phyloP scores from a whole-genome alignment of 345 rosid species.

The Nephelium lappaceum region DNA sequence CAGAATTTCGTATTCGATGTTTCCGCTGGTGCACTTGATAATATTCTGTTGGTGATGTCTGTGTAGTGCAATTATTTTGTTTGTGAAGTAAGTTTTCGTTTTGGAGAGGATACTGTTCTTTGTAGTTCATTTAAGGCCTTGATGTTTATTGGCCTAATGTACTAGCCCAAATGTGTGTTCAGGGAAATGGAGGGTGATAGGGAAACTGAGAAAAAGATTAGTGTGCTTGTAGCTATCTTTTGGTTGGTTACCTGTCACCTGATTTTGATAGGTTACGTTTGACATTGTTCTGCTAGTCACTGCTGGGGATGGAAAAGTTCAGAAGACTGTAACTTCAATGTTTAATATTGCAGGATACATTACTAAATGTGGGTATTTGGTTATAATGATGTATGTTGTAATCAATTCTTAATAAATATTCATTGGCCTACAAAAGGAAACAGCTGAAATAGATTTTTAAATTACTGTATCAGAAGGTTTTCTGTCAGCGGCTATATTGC shows the following conservation, averaged over 20 bases:
- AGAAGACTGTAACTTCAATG: neutral
- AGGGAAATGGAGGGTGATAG: neutral
- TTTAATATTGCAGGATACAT: neutral
- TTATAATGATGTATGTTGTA: neutral
- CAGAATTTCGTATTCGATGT: neutral
- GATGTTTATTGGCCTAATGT: neutral
- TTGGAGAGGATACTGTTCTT: neutral
- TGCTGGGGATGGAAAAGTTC: neutral
- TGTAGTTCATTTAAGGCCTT: neutral
- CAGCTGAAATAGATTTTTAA: neutral
- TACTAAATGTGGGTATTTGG: neutral
- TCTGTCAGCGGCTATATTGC: neutral
- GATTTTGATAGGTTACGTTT: neutral
- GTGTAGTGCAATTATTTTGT: neutral
- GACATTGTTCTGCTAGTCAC: neutral
- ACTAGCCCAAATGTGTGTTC: neutral
- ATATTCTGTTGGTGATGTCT: neutral
- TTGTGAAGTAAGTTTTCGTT: conserved; percentile 5
- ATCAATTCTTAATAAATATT: neutral
- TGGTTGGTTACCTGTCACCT: neutral
- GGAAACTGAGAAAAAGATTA: neutral
- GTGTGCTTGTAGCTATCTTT: neutral
- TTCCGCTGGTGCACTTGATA: neutral
- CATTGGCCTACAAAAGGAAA: neutral
- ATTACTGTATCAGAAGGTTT: neutral